Base-by-base conservation (phyloP, 2,329 filamentous ascomycete species). In the Trichoderma aggressivum region DNA sequence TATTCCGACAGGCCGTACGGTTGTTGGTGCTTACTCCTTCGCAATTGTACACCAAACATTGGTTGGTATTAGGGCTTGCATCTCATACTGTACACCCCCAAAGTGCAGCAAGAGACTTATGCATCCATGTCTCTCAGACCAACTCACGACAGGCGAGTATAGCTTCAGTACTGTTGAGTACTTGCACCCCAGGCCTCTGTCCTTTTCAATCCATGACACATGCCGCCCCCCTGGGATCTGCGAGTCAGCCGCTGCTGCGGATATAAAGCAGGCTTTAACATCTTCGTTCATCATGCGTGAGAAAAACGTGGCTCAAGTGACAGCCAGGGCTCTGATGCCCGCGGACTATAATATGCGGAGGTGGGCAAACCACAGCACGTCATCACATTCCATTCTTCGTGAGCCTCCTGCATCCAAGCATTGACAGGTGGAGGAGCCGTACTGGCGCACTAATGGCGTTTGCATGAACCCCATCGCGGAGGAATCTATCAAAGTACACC, bases 241-340 rank as follows among this genome's bases (percentile, higher is more conserved):
- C 64, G 59, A 6, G 36, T 16, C 47, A 10, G 43, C 34, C 12
- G 21, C 36, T 47, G 14, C 26, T 47, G 43, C 55, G 56, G 56
- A 59, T 67, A 67, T 67, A 67, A 67, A 11, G 7, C 16, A 61
- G 56, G 65, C 56, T 69, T 53, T 69, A 36, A 36, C 28, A n/a
- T 16, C 21, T 36, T 69, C 26, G 14, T 12, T 36, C n/a, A 30
- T 36, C 56, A 26, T 61, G 56, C 47, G 63, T 56, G n/a, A 59
- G 56, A 50, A 61, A 69, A 69, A 69, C 65, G 65, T 69, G 65
- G 65, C 65, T 61, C 65, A 69, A 69, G 56, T 61, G 39, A 61
- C 56, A 58, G 63, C 26, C 63, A 66, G 63, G 63, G 34, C 50
- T 56, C 26, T 32, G 28, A 43, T 53, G 21, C 39, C 56, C 56